phyloP scores from a whole-genome alignment of 192 early-diverging fungal species.

The Coemansia aciculifera region DNA sequence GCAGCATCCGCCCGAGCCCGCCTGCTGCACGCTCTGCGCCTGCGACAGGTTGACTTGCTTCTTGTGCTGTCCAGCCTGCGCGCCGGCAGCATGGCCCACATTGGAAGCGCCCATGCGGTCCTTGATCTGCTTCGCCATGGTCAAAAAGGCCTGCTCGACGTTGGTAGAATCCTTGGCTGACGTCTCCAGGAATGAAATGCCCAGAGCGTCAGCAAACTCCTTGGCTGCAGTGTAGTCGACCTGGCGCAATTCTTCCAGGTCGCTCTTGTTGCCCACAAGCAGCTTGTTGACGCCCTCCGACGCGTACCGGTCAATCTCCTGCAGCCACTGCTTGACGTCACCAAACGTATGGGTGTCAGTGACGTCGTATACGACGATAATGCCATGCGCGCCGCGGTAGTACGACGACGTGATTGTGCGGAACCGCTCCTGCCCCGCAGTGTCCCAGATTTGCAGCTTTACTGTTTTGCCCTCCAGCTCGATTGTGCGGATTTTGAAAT shows the following conservation, averaged over 20 bases:
- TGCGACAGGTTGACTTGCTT: constrained; percentile 51
- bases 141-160: constrained; percentile 99
- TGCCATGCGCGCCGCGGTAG: constrained; percentile 97
- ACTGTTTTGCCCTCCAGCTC: constrained; percentile 98
- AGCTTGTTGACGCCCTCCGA: constrained; percentile 97
- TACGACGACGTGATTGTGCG: constrained; percentile 97
- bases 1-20: constrained; percentile 43
- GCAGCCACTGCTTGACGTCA: constrained; percentile 98
- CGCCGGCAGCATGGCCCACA: constrained; percentile 7
- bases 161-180: constrained; percentile 97
- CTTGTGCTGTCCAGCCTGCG: constrained; percentile 34
- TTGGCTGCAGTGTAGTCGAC: constrained; percentile 72
- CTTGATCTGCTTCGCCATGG: constrained; percentile 99
- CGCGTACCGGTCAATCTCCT: constrained; percentile 98
- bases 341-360: constrained; percentile 93
- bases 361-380: constrained; percentile 99
- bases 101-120: constrained; percentile 67
- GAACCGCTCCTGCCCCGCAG: constrained; percentile 98
- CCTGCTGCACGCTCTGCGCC: constrained; percentile 48
- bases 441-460: constrained; percentile 99
- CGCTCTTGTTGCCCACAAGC: constrained; percentile 98
- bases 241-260: constrained; percentile 90
- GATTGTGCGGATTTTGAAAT: constrained; percentile 99
- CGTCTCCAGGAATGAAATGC: constrained; percentile 95
- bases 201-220: constrained; percentile 89